These are phyloP conservation scores for Malassezia japonica DNA, from an alignment of 1,284 basidiomycete genomes.

Conservation along the genomic window DNA sequence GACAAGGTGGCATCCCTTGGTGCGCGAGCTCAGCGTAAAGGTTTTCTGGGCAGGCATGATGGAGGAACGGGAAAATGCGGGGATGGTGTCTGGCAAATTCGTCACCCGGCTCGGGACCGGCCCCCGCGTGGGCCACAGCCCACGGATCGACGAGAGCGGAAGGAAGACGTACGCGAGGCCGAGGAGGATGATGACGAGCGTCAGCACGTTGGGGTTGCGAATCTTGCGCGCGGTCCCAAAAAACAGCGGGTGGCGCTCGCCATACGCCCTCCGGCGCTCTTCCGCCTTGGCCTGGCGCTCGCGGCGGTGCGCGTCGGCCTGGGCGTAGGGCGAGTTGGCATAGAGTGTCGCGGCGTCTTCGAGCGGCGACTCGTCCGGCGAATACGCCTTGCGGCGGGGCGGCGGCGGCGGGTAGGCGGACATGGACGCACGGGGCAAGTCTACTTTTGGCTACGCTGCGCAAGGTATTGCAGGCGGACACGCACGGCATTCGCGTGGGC, in stretches of 20 bases:
- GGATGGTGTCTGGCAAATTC: not conserved
- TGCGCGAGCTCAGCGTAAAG: slow-evolving; percentile 55
- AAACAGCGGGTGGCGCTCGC: slow-evolving; percentile 7
- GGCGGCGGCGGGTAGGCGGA: slow-evolving; percentile 1
- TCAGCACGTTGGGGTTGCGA: slow-evolving; percentile 5
- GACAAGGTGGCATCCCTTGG: slow-evolving; percentile 66
- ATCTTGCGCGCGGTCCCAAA: slow-evolving; percentile 9
- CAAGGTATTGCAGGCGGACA: slow-evolving; percentile 34
- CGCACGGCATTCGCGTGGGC: slow-evolving; percentile 65
- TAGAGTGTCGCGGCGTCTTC: slow-evolving; percentile 11
- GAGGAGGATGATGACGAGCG: not conserved
- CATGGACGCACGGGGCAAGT: not conserved
- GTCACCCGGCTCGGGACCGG: not conserved
- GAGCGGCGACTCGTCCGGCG: slow-evolving; percentile 5
- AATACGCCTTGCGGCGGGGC: not conserved
- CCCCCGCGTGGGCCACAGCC: not conserved
- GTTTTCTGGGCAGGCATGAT: slow-evolving; percentile 84
- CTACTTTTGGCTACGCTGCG: not conserved
- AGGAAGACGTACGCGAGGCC: slow-evolving; percentile 6
- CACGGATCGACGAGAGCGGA: not conserved
- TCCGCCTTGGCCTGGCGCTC: not conserved
- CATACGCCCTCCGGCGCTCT: slow-evolving; percentile 4
- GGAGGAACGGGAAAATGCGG: not conserved
- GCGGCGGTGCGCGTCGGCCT: slow-evolving; percentile 1
- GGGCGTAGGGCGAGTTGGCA: slow-evolving; percentile 8